Percentiles rank a stretch among this genome's conserved stretches.
These are phyloP conservation scores for Echites panduratus DNA, from an alignment of 257 asterid genomes.

Conservation along the genomic window DNA sequence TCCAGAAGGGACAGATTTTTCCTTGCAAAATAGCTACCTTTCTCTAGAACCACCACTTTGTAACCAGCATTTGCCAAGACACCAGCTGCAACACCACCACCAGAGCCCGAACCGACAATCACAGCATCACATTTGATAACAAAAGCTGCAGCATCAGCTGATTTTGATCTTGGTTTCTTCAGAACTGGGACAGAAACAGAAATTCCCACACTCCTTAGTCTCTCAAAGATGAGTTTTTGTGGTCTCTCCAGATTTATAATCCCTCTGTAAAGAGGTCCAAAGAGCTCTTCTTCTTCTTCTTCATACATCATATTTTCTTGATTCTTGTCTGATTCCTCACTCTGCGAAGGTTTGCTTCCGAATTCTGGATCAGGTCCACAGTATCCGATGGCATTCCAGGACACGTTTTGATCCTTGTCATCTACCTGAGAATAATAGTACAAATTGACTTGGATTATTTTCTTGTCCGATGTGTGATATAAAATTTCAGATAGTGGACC, in stretches of 20 bases:
- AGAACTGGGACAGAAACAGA: constrained; percentile 22
- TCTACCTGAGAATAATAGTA: constrained; percentile 37
- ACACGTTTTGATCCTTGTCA: constrained; percentile 46
- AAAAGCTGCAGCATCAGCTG: constrained; percentile 27
- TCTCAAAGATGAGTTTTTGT: constrained; percentile 17
- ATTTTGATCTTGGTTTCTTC: neutral
- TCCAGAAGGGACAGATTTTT: constrained; percentile 54
- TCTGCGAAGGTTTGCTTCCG: constrained; percentile 12
- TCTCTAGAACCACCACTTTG: constrained; percentile 72
- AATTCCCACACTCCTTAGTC: constrained; percentile 41
- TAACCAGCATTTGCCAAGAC: constrained; percentile 71
- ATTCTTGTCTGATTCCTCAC: constrained; percentile 5
- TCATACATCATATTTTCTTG: constrained; percentile 16
- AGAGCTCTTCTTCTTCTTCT: constrained; percentile 22
- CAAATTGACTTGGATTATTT: too few species aligned
- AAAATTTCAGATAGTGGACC: too few species aligned
- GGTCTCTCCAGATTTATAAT: constrained; percentile 37
- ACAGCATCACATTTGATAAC: constrained; percentile 61
- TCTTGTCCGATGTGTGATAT: too few species aligned
- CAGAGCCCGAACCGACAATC: constrained; percentile 86
- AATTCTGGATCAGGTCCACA: constrained; percentile 59
- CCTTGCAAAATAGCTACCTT: constrained; percentile 58
- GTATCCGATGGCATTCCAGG: constrained; percentile 88
- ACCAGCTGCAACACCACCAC: constrained; percentile 90
- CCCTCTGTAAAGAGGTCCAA: constrained; percentile 50